phyloP scores from a whole-genome alignment of 2,329 filamentous ascomycete species.

The Pezicula radicicola region DNA sequence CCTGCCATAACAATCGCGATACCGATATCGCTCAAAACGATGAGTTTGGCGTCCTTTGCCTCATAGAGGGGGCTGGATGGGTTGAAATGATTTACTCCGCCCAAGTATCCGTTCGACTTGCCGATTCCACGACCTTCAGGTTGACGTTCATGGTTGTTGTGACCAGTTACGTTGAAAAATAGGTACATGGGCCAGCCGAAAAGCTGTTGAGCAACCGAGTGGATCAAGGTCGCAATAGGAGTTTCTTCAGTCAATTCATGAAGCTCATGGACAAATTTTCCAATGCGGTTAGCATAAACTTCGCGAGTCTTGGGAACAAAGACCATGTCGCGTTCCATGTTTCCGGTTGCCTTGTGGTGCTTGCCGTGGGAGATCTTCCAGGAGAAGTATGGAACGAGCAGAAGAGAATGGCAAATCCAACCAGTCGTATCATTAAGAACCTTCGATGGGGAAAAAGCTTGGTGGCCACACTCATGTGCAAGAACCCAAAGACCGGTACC shows the following conservation, averaged over 20 bases:
- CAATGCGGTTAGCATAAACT: constrained; percentile 72
- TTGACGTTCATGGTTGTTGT: constrained; percentile 91
- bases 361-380: constrained; percentile 99
- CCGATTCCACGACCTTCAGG: constrained; percentile 89
- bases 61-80: constrained; percentile 88
- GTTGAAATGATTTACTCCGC: constrained; percentile 93
- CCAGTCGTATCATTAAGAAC: constrained; percentile 87
- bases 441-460: constrained; percentile 93
- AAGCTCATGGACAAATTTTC: constrained; percentile 75
- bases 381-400: constrained; percentile 96
- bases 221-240: constrained; percentile 72
- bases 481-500: constrained; percentile 94
- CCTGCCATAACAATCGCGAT: constrained; percentile 57
- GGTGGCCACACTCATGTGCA: constrained; percentile 96
- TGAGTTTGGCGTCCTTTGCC: constrained; percentile 83
- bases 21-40: constrained; percentile 83
- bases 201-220: constrained; percentile 81
- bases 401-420: constrained; percentile 83
- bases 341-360: constrained; percentile 98
- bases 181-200: constrained; percentile 94
- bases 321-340: constrained; percentile 98
- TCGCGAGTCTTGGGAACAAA: constrained; percentile 93
- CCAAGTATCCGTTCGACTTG: constrained; percentile 78
- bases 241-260: constrained; percentile 92
- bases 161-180: constrained; percentile 87